These are phyloP conservation scores for Chloranthus sessilifolius DNA, from an alignment of 164 flowering plant genomes.

Conservation along the genomic window DNA sequence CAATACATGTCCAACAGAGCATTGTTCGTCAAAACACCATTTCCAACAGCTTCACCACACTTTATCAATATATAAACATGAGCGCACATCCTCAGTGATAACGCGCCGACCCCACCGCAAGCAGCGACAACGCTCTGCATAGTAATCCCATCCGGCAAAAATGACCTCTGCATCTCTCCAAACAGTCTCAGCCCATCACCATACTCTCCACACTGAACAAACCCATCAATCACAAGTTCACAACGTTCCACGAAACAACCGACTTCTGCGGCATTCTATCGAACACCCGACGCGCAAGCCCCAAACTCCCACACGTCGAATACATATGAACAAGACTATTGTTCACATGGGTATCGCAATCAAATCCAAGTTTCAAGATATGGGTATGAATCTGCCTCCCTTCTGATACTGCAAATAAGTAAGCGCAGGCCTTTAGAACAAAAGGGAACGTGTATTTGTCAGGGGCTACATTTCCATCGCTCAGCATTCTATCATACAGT, in stretches of 20 bases:
- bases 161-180: conserved; percentile 35
- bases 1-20: conserved; percentile 66
- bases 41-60: conserved; percentile 12
- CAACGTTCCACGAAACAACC: conserved; percentile 69
- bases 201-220: conserved; percentile 53
- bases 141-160: conserved; percentile 58
- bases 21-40: conserved; percentile 45
- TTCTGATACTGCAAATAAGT: conserved; percentile 40
- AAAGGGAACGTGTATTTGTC: conserved; percentile 78
- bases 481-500: conserved; percentile 20
- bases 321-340: conserved; percentile 76
- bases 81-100: conserved; percentile 70
- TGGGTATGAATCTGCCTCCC: conserved; percentile 58
- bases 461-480: conserved; percentile 28
- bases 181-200: conserved; percentile 42
- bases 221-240: conserved; percentile 58
- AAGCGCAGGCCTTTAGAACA: conserved; percentile 71
- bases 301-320: conserved; percentile 45
- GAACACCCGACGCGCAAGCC: conserved; percentile 39
- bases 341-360: conserved; percentile 40
- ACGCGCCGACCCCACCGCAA: conserved; percentile 56
- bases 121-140: conserved; percentile 58
- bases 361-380: conserved; percentile 53
- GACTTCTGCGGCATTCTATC: conserved; percentile 55
- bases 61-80: conserved; percentile 55